Base-by-base conservation (phyloP, 257 asterid genomes). In the Solanum stenotomum region DNA sequence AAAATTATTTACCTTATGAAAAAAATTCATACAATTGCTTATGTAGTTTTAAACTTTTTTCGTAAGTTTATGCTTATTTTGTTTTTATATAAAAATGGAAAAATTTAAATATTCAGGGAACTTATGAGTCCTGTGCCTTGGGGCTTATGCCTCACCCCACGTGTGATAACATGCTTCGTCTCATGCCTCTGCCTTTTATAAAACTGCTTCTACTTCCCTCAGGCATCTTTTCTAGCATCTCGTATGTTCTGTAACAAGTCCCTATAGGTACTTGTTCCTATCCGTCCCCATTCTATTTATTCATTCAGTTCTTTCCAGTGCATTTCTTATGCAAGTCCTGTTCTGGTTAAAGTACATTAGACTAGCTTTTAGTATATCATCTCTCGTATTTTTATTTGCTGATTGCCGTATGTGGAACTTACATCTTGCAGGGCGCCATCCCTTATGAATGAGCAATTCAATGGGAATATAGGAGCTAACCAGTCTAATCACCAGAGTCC, bases 361-460 rank as follows among this genome's bases (percentile, higher is more conserved):
- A 81, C 85, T 81, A 29, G 42, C 70, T 49, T 81, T 49, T 56
- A 49, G 35, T 74, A 44, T 40, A 61, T 74, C 79, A 71, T 3
- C 78, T 71, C 31, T 82, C 44, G 70, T 74, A 40, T 38, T 74
- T 27, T 15, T 12, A n/a, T 38, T 84, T 46, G 56, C 44, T 44
- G 34, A 46, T 74, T 84, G 35, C 71, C 8, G 27, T 75, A 46
- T 86, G 38, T 68, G 85, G 6, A 44, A 49, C 34, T 63, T 33
- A 35, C 3, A n/a, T 85, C 56, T 79, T 89, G 88, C 90, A 90
- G 92, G 91, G 22, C 34, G 2, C 79, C 89, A 27, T 46, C 89
- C 77, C 72, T 34, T 89, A 15, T 27, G 56, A 61, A 27, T 84
- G 92, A 89, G 63, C 88, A 75, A 35, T 56, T 78, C 31, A 82